Conservation (phyloP, 306 rosid genomes). For the Casuarina equisetifolia region DNA sequence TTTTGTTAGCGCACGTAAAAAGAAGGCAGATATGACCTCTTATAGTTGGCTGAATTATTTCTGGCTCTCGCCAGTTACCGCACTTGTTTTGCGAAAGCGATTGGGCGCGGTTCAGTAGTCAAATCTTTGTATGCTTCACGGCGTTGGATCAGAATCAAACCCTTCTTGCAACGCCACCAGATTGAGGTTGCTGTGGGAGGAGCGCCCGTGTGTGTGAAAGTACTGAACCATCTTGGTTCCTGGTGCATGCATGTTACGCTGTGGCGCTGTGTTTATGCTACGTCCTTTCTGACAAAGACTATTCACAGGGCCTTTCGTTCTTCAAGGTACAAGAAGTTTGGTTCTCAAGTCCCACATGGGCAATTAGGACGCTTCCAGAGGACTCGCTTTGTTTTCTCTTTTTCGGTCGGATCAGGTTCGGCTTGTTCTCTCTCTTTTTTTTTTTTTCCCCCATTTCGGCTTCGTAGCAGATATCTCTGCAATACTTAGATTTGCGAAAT, state of each 20-base stretch:
- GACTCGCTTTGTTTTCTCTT: neutral
- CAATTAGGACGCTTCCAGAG: neutral
- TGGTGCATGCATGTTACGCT: neutral
- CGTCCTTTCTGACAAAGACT: constrained; percentile 8
- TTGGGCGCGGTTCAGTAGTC: no score
- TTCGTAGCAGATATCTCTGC: no score
- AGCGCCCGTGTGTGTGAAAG: neutral
- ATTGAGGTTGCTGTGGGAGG: neutral
- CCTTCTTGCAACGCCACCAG: neutral
- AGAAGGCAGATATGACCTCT: neutral
- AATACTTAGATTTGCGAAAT: no score
- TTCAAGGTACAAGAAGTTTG: neutral
- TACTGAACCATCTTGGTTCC: neutral
- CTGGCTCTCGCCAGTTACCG: neutral
- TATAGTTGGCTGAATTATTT: neutral
- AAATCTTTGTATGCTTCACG: neutral
- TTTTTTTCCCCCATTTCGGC: no score
- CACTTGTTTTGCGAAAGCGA: no score
- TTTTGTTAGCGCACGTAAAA: neutral
- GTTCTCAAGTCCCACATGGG: neutral
- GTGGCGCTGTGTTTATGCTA: neutral
- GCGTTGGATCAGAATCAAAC: neutral
- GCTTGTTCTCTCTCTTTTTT: no score
- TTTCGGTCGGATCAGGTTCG: no score
- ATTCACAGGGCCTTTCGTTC: neutral